Base-by-base conservation (phyloP, 306 rosid genomes). In the Ormosia semicastrata region DNA sequence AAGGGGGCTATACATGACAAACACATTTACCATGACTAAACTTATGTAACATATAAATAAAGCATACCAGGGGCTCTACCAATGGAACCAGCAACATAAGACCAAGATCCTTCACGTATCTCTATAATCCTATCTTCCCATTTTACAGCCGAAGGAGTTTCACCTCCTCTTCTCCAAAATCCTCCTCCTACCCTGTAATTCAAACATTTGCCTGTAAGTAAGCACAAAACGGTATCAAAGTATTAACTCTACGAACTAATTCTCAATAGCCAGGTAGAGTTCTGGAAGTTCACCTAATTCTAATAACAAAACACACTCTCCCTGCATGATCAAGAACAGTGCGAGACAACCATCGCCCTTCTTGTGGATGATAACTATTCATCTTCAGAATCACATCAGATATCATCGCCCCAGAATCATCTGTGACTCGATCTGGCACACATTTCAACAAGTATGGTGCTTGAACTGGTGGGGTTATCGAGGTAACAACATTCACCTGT, bases 271-370 rank as follows among this genome's bases (percentile, higher is more conserved):
- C 12, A 47, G 65, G 33, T 33, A 57, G 53, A 71, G 37, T 74
- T 81, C 7, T 39, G 69, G 63, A 80, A 17, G 11, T 63, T 85
- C 11, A 94, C 99, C 99, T 89, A 17, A 92, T 87, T 83, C 95
- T 86, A 80, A 93, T 75, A 77, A 93, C 95, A 84, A 95, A 95
- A 62, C 98, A 95, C 88, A 91, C 99, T 78, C 98, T 90, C 79
- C 99, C 95, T 32, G 93, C 91, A 85, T 95, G 98, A 84, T 95
- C 99, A 77, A 95, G 98, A 71, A 92, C 99, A 0, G 98, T 91
- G 66, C 94, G 95, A 70, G 98, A 91, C 82, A 95, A 76, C 99
- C 99, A 93, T 81, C 97, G 92, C 17, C 99, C 99, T 90, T 95
- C 98, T 86, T 95, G 98, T n/a, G 99, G 97, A 69, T 36, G 97